Conservation (phyloP, 129 eudicot genomes). For the Artemisia tridentata region DNA sequence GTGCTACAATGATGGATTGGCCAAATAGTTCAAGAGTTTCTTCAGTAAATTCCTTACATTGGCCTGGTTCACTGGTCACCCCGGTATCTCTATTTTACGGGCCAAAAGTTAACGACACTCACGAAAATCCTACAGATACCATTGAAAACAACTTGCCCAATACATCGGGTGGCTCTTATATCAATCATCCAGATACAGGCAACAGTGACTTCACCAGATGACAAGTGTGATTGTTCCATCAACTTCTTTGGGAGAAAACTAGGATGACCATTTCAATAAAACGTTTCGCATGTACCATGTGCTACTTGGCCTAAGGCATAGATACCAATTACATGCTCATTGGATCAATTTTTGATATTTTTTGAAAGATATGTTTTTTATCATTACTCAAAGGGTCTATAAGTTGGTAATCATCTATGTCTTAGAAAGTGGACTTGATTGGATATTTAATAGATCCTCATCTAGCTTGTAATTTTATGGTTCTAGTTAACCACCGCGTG, state of each 20-base stretch:
- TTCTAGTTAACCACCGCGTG: too few species aligned
- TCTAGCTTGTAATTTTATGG: too few species aligned
- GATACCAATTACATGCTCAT: too few species aligned
- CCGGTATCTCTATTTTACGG: not conserved
- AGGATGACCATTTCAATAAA: too few species aligned
- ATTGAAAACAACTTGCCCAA: not conserved
- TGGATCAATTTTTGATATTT: too few species aligned
- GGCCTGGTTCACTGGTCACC: conserved; percentile 6
- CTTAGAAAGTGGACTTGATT: too few species aligned
- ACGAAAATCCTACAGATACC: not conserved
- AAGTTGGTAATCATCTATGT: too few species aligned
- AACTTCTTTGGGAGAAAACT: not conserved
- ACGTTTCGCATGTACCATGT: too few species aligned
- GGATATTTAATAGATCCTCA: too few species aligned
- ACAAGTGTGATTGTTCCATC: conserved; percentile 12
- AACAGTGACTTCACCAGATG: conserved; percentile 7
- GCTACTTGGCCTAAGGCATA: too few species aligned
- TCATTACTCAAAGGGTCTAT: too few species aligned
- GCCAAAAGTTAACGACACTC: conserved; percentile 2
- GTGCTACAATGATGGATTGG: conserved; percentile 18
- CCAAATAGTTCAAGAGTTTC: conserved; percentile 18
- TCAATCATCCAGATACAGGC: not conserved
- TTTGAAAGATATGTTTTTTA: too few species aligned
- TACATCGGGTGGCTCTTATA: not conserved
- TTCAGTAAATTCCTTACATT: not conserved